phyloP scores from a whole-genome alignment of 1,284 basidiomycete species.

The Gomphus bonarii region DNA sequence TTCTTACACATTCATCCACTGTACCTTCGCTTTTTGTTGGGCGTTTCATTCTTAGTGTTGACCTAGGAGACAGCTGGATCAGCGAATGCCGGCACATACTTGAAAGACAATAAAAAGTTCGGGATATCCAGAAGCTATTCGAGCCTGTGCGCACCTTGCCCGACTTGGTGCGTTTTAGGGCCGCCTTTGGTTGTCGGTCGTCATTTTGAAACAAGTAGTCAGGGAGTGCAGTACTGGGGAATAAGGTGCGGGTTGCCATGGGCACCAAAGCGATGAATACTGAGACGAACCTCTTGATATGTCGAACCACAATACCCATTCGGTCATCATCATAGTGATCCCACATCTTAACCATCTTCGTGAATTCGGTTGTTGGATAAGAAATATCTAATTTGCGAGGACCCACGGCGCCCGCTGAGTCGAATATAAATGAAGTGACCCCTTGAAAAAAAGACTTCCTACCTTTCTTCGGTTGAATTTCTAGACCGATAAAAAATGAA shows the following conservation, averaged over 20 bases:
- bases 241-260: constrained; percentile 2
- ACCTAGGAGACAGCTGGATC: constrained; percentile 38
- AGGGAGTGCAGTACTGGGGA: constrained; percentile 54
- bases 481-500: constrained; percentile 94
- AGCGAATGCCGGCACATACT: constrained; percentile 14
- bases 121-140: background rate
- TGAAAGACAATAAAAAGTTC: constrained; percentile 16
- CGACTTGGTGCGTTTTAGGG: constrained; percentile 57
- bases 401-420: constrained; percentile 52
- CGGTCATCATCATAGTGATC: constrained; percentile 87
- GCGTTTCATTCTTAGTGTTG: constrained; percentile 59
- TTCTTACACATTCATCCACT: background rate
- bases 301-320: constrained; percentile 92
- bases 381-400: constrained; percentile 88
- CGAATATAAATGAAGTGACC: constrained; percentile 10
- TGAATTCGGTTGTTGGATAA: constrained; percentile 94
- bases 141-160: constrained; percentile 50
- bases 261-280: constrained; percentile 11
- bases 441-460: constrained; percentile 20
- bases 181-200: constrained; percentile 58
- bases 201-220: constrained; percentile 79
- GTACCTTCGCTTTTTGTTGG: constrained; percentile 50
- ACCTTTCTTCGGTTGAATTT: constrained; percentile 88
- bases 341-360: constrained; percentile 92
- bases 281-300: constrained; percentile 77